Percentiles rank a stretch among this genome's conserved stretches.
Conservation (phyloP, 768 basidiomycete genomes). For the Leucocoprinus leucothites region DNA sequence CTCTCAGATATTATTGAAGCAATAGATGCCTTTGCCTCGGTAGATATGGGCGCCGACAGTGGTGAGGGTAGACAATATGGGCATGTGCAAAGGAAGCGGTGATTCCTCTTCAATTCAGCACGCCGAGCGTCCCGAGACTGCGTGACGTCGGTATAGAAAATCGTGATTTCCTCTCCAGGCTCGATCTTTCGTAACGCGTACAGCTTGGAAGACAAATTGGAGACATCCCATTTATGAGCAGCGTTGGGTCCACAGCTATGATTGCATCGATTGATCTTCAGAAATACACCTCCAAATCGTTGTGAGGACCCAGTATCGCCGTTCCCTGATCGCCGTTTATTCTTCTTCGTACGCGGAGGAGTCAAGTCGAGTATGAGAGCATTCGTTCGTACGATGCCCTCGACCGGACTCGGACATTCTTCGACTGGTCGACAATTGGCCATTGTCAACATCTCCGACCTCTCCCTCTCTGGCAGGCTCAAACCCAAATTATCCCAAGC, state of each 20-base stretch:
- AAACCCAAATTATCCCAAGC: constrained; percentile 28
- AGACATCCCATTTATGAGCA: constrained; percentile 37
- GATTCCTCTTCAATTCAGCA: constrained; percentile 31
- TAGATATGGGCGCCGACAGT: background rate
- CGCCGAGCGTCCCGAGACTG: constrained; percentile 32
- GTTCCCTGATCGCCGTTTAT: constrained; percentile 16
- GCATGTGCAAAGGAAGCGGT: constrained; percentile 41
- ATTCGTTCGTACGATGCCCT: constrained; percentile 44
- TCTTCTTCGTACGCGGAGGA: constrained; percentile 19
- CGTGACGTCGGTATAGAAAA: constrained; percentile 40
- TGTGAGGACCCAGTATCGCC: constrained; percentile 12
- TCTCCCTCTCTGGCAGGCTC: constrained; percentile 22
- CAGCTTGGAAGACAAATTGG: constrained; percentile 34
- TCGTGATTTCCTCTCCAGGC: constrained; percentile 41
- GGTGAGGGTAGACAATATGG: constrained; percentile 25
- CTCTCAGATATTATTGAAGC: too few species aligned
- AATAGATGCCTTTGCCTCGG: constrained; percentile 2
- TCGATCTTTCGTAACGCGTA: constrained; percentile 38
- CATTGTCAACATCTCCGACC: constrained; percentile 28
- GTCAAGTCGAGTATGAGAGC: constrained; percentile 33
- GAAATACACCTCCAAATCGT: constrained; percentile 41
- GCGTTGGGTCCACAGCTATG: constrained; percentile 48
- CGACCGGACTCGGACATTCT: constrained; percentile 32
- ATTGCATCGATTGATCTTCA: constrained; percentile 39
- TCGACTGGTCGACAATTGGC: constrained; percentile 26